phyloP scores from a whole-genome alignment of 192 early-diverging fungal genomes.

The Glomus cerebriforme region DNA sequence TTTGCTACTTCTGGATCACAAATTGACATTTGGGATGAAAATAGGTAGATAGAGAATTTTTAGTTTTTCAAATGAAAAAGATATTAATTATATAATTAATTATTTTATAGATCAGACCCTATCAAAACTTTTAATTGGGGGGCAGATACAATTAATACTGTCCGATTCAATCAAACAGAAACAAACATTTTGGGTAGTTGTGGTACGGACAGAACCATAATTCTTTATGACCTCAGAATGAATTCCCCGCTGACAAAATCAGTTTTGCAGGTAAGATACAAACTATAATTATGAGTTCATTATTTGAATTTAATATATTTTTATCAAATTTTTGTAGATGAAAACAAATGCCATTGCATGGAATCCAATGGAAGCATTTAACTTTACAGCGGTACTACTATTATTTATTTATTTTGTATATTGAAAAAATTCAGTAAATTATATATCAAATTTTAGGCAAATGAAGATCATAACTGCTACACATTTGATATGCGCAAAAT shows the following conservation, averaged over 20 bases:
- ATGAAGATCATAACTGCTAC: constrained; percentile 98
- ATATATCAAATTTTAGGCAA: constrained; percentile 55
- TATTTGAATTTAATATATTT: not conserved
- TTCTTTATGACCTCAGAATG: constrained; percentile 92
- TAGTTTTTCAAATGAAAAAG: not conserved
- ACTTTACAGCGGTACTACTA: constrained; percentile 70
- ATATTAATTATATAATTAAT: not conserved
- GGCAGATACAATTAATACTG: constrained; percentile 90
- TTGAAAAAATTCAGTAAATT: not conserved
- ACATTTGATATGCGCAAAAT: constrained; percentile 98
- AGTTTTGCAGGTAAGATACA: constrained; percentile 63
- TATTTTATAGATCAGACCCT: constrained; percentile 69
- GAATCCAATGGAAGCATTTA: constrained; percentile 99
- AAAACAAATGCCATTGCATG: constrained; percentile 95
- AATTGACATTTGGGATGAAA: constrained; percentile 95
- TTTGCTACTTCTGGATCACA: constrained; percentile 90
- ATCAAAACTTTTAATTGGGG: constrained; percentile 87
- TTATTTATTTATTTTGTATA: not conserved
- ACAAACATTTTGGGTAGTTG: constrained; percentile 89
- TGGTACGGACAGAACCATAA: constrained; percentile 92
- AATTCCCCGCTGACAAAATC: constrained; percentile 84
- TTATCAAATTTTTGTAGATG: constrained; percentile 49
- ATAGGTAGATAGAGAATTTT: constrained; percentile 29
- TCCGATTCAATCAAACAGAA: constrained; percentile 97
- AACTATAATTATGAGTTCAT: not conserved